phyloP scores from a whole-genome alignment of 768 basidiomycete species.

The Mycena haematopus region DNA sequence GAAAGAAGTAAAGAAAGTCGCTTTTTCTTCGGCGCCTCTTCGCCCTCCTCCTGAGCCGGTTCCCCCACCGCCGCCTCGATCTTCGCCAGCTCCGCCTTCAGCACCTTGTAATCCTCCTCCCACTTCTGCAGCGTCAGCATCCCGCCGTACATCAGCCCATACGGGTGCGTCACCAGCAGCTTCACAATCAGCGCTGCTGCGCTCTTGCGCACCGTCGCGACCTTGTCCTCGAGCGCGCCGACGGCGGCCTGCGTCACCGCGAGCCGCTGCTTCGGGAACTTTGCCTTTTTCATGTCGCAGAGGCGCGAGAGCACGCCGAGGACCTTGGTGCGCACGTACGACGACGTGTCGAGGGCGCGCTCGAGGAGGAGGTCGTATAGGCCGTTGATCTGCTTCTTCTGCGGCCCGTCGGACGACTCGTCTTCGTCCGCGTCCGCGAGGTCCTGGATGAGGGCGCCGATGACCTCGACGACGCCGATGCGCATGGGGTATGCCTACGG shows the following conservation, averaged over 20 bases:
- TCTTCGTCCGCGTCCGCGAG: constrained; percentile 64
- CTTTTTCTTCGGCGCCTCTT: constrained; percentile 41
- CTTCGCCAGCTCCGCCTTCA: constrained; percentile 69
- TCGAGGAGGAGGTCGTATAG: constrained; percentile 87
- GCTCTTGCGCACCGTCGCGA: constrained; percentile 83
- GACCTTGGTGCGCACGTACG: constrained; percentile 92
- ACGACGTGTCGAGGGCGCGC: constrained; percentile 86
- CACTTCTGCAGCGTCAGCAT: constrained; percentile 74
- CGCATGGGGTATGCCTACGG: constrained; percentile 93
- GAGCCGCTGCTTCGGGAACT: constrained; percentile 88
- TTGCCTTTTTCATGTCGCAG: constrained; percentile 68
- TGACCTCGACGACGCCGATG: constrained; percentile 89
- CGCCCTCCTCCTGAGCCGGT: constrained; percentile 54
- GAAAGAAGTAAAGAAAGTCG: constrained; percentile 19
- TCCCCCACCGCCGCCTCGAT: constrained; percentile 67
- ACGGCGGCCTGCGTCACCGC: constrained; percentile 79
- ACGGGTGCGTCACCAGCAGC: constrained; percentile 88
- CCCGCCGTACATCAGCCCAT: constrained; percentile 84
- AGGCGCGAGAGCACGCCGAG: constrained; percentile 77
- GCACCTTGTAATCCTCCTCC: constrained; percentile 71
- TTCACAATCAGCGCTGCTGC: constrained; percentile 78
- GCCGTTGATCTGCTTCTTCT: constrained; percentile 77
- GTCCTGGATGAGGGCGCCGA: constrained; percentile 85
- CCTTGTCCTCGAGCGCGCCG: constrained; percentile 87
- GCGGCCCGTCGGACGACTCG: constrained; percentile 48